Evolutionary conservation across 176 grass and related monocot species (phyloP), one percentile per base, ranked within the genome.

Genomic region (Zea luxurians): DNA sequence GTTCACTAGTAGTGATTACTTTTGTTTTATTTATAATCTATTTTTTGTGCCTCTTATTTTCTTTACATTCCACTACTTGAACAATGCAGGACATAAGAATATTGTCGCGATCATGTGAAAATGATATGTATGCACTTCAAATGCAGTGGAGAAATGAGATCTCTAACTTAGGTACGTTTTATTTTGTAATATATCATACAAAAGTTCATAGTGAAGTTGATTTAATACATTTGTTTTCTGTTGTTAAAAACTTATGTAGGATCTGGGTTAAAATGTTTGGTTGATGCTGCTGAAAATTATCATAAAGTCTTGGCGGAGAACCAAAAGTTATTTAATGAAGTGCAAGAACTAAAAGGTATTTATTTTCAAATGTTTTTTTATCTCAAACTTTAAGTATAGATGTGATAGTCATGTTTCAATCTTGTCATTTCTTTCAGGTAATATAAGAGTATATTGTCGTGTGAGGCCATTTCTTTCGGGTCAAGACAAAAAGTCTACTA

Each of bases 381-480:
- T 2, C 40, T 61, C 20, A 37, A 4, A 12, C 3, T 55, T 1
- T 5, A 67, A 15, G 0, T 78, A 50, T 63, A 6, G 4, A 50
- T 17, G 12, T 48, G 16, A 68, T 9, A 36, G 6, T 71, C 16
- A 57, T 69, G 11, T 48, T 37, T 43, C 3, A 59, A 48, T 72
- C 3, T 65, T n/a, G 48, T 16, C 2, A 49, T 4, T 55, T 13
- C 37, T 61, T 64, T 68, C 68, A 98, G 96, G 96, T 77, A 99
- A 99, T 83, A 99, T 99, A 68, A 90, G 96, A 80, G 96, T 99
- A 36, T 99, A 95, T 81, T 99, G 92, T 82, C 91, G 96, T 74
- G 80, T 99, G 61, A 95, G 96, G 47, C 96, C 96, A 58, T 99
- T 99, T 80, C 88, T 95, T 74, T 76, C 92, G 2, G 92, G 88